phyloP scores from a whole-genome alignment of 169 alveolate genomes.

The Hepatocystis sp. region DNA sequence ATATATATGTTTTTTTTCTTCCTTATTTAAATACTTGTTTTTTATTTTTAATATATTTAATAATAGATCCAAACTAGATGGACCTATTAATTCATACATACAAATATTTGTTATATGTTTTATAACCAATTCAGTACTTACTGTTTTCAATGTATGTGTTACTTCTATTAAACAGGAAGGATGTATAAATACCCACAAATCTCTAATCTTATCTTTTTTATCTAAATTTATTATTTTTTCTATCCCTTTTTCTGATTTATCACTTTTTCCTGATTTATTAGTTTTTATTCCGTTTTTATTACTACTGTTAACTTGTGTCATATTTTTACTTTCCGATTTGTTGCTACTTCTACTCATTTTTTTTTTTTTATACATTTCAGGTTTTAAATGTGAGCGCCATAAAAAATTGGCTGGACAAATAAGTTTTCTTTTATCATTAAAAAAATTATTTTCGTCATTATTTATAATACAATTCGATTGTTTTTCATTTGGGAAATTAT shows the following conservation, averaged over 20 bases:
- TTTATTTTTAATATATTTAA: slow-evolving; percentile 44
- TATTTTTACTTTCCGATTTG: not conserved
- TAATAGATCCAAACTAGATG: slow-evolving; percentile 27
- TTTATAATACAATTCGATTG: no score
- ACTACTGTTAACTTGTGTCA: not conserved
- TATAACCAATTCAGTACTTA: slow-evolving; percentile 8
- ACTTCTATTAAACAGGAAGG: slow-evolving; percentile 35
- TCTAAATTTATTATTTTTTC: not conserved
- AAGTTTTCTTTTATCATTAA: slow-evolving; percentile 20
- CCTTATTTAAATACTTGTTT: slow-evolving; percentile 13
- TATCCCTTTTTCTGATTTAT: not conserved
- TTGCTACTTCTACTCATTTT: slow-evolving; percentile 9
- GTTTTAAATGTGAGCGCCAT: slow-evolving; percentile 33
- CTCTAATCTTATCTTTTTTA: slow-evolving; percentile 1
- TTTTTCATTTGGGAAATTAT: no score
- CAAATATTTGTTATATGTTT: slow-evolving; percentile 68
- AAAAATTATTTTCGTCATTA: slow-evolving; percentile 28
- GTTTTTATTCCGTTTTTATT: not conserved
- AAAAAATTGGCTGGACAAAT: slow-evolving; percentile 62
- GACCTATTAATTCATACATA: slow-evolving; percentile 67
- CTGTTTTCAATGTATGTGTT: slow-evolving; percentile 7
- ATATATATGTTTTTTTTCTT: slow-evolving; percentile 11
- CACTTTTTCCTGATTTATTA: not conserved
- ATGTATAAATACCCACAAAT: slow-evolving; percentile 60
- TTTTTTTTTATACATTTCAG: slow-evolving; percentile 6